Base-by-base conservation (phyloP, 768 basidiomycete genomes). In the Psilocybe tampanensis region DNA sequence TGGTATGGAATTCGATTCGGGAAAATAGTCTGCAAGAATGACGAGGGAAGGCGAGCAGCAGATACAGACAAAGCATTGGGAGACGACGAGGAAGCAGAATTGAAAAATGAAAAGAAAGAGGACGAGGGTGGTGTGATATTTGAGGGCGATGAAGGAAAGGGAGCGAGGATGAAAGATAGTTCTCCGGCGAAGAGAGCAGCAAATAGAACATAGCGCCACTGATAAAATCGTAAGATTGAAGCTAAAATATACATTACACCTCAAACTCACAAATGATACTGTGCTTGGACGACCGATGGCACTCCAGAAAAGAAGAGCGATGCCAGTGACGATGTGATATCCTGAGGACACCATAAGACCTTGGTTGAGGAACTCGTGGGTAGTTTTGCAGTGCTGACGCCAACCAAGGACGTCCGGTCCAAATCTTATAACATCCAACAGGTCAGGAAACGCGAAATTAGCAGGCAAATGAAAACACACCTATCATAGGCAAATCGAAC, bases 401-500 rank as follows among this genome's bases (percentile, higher is more conserved):
- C 92, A 95, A 1, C 55, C 66, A 22, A 90, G 60, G 3, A 86
- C 89, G 29, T 85, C 84, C 11, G 90, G 86, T 0, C 93, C 93
- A 65, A 94, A 95, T 59, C 91, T 92, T 62, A 19, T 8, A 44
- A 32, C 13, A 39, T 19, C n/a, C 42, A 41, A 34, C 55, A 18
- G 52, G 33, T 34, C 45, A 33, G 18, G 44, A 3, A 33, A 50
- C n/a, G 43, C 13, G 42, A 48, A n/a, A 50, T 52, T 29, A 32
- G 4, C 34, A 8, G 49, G 41, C 21, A 3, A 33, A 58, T 44
- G 55, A 36, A 53, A 29, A 68, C 82, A 51, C 62, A 90, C 88
- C 92, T 80, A 65, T 95, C 93, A 68, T 95, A 95, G 0, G 92
- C 93, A 74, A 93, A 94, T 47, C 92, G 72, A 44, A 85, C 85